Evolutionary conservation across 2,329 filamentous ascomycete genomes (phyloP).

Genomic region (Colletotrichum endophyticum): DNA sequence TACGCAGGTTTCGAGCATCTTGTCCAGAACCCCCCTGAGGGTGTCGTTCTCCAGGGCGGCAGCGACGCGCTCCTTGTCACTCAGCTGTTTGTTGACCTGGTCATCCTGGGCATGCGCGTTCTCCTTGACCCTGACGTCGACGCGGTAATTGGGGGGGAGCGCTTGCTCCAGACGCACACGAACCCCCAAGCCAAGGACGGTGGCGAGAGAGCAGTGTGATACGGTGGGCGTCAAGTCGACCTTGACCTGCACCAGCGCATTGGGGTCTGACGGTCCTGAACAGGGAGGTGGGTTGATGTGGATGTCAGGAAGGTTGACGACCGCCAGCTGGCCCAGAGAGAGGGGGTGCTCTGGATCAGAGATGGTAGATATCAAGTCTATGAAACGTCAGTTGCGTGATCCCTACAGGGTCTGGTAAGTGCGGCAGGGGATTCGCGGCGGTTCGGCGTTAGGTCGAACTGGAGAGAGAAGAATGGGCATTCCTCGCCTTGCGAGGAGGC

Average conservation of each 20-base stretch:
- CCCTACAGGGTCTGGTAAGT: neutral
- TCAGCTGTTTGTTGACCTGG: conserved; percentile 95
- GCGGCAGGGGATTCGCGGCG: neutral
- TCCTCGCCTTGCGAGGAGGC: neutral
- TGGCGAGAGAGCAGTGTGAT: conserved; percentile 94
- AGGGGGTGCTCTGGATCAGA: conserved; percentile 96
- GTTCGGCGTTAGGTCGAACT: neutral
- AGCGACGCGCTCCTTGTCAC: conserved; percentile 94
- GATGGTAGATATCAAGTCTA: conserved; percentile 93
- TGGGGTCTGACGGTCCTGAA: conserved; percentile 52
- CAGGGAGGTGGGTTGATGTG: conserved; percentile 73
- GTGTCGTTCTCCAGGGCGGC: conserved; percentile 94
- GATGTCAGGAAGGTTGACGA: conserved; percentile 96
- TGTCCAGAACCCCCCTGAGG: conserved; percentile 84
- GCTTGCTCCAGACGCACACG: conserved; percentile 90
- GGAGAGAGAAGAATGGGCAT: neutral
- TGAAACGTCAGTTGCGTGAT: conserved; percentile 36
- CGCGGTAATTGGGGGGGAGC: conserved; percentile 86
- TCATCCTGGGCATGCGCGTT: conserved; percentile 95
- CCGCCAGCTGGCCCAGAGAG: conserved; percentile 88
- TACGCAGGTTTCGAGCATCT: conserved; percentile 89
- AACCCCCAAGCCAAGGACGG: conserved; percentile 93
- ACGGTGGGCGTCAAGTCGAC: conserved; percentile 96
- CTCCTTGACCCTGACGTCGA: conserved; percentile 94
- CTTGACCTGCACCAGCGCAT: conserved; percentile 72